Base-by-base conservation (phyloP, 1,284 basidiomycete genomes). In the Entoloma clypeatum region DNA sequence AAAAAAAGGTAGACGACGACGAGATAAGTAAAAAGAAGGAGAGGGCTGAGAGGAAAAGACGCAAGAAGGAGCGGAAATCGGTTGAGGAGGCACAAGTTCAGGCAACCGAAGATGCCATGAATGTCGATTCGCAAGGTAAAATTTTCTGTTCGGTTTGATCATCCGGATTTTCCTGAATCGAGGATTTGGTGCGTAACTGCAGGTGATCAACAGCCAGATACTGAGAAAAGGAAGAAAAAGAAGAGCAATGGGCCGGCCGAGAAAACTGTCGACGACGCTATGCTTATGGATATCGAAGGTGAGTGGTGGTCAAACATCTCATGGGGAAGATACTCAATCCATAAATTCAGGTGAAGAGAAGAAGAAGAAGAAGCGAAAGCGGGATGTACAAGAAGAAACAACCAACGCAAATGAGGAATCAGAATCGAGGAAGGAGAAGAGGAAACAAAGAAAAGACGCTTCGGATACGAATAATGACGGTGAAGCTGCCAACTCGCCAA, bases 311-410 rank as follows among this genome's bases (percentile, higher is more conserved):
- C 18, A 9, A 9, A 14, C 9, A 13, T 2, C 6, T n/a, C 14
- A 30, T 5, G 7, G 21, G 5, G 8, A 31, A 42, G 23, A 25
- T 10, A 17, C 13, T 5, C 9, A 16, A 9, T 25, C 18, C 19
- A 23, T 29, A 47, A 51, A 41, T n/a, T 22, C 52, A 19, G 44
- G 43, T 5, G 52, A 53, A 6, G 55, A 61, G 46, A 56, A 59
- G 37, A 55, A 57, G 50, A 59, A 59, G 44, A 63, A 61, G 47
- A 64, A 60, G 41, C 53, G 54, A 21, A 58, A 60, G 42, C 48
- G 49, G 19, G 46, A 53, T 31, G 17, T 19, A 4, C 44, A 41
- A 26, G 40, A 48, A 8, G 43, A 49, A 8, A 43, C 33, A 14
- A n/a, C 34, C 8, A 18, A 8, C 3, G 44, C 45, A 7, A 16